Conservation (phyloP, 2,329 filamentous ascomycete genomes). For the Paradendryphiella salina region DNA sequence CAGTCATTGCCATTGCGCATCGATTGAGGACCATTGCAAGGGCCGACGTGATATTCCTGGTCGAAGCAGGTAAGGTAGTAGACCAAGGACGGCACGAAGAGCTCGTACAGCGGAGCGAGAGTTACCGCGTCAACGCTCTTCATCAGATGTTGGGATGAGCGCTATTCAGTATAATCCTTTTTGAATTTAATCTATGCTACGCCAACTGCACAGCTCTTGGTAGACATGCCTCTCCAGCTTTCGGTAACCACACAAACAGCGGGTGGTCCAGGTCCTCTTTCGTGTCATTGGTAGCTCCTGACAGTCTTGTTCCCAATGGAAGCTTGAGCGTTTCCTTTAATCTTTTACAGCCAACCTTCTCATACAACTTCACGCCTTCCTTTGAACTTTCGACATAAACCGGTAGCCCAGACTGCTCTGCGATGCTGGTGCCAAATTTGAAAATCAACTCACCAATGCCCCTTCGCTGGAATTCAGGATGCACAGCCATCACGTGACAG, state of each 20-base stretch:
- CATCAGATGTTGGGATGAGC: constrained; percentile 52
- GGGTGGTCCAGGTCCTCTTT: constrained; percentile 16
- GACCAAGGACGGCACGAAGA: constrained; percentile 56
- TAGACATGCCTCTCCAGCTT: constrained; percentile 11
- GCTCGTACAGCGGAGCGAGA: constrained; percentile 54
- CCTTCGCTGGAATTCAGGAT: constrained; percentile 50
- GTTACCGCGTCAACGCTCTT: constrained; percentile 55
- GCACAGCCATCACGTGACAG: constrained; percentile 52
- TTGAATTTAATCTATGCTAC: background rate
- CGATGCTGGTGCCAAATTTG: constrained; percentile 45
- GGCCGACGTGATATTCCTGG: constrained; percentile 51
- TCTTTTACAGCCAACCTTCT: constrained; percentile 52
- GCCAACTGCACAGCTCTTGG: constrained; percentile 22
- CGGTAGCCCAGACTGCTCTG: constrained; percentile 47
- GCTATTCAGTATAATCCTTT: constrained; percentile 8
- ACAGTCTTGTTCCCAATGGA: constrained; percentile 37
- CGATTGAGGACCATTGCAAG: constrained; percentile 48
- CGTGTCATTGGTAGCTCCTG: constrained; percentile 17
- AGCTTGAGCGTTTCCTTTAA: constrained; percentile 50
- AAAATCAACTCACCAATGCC: constrained; percentile 51
- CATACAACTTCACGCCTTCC: constrained; percentile 50
- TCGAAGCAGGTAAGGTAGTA: constrained; percentile 55
- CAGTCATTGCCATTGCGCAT: constrained; percentile 53
- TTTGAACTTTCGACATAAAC: constrained; percentile 56
- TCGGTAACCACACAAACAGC: constrained; percentile 25